Percentiles rank a stretch among this genome's conserved stretches.
Evolutionary conservation across 2,329 filamentous ascomycete species (phyloP).

Genomic region (Metarhizium anisopliae): DNA sequence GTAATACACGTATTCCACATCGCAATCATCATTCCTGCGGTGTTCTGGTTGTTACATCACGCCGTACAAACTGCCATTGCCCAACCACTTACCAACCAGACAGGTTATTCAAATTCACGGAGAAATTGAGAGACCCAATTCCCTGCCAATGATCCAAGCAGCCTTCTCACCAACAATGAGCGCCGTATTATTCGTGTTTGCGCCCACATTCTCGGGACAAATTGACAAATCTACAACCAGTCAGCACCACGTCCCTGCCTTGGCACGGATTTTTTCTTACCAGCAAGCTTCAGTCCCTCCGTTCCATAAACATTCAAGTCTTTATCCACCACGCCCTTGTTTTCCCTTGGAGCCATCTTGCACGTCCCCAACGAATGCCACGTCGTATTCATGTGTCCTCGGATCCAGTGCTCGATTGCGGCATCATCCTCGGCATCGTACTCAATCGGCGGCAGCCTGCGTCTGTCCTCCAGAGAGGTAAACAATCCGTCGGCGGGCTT

Average conservation of each 20-base stretch:
- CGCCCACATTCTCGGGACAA: constrained; percentile 29
- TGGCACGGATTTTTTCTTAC: constrained; percentile 22
- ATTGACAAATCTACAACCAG: constrained; percentile 25
- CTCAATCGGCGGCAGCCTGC: constrained; percentile 21
- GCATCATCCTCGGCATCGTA: constrained; percentile 40
- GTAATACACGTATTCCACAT: no score
- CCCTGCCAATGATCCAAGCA: constrained; percentile 22
- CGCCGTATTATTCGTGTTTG: constrained; percentile 35
- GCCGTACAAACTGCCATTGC: no score
- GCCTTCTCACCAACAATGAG: constrained; percentile 34
- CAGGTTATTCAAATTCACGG: constrained; percentile 5
- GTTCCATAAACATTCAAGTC: constrained; percentile 34
- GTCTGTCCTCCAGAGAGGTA: constrained; percentile 19
- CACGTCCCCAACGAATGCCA: constrained; percentile 43
- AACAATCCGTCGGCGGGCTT: constrained; percentile 11
- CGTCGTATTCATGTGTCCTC: constrained; percentile 27
- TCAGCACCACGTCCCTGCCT: background rate
- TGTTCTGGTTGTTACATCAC: no score
- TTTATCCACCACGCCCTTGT: constrained; percentile 36
- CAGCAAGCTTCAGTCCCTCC: constrained; percentile 33
- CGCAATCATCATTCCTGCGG: no score
- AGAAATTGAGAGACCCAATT: constrained; percentile 14
- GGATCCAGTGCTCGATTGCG: constrained; percentile 33
- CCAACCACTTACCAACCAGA: background rate
- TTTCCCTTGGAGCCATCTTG: constrained; percentile 36